These are phyloP conservation scores for Thozetella sp. DNA, from an alignment of 495 filamentous ascomycete genomes.

Conservation along the genomic window DNA sequence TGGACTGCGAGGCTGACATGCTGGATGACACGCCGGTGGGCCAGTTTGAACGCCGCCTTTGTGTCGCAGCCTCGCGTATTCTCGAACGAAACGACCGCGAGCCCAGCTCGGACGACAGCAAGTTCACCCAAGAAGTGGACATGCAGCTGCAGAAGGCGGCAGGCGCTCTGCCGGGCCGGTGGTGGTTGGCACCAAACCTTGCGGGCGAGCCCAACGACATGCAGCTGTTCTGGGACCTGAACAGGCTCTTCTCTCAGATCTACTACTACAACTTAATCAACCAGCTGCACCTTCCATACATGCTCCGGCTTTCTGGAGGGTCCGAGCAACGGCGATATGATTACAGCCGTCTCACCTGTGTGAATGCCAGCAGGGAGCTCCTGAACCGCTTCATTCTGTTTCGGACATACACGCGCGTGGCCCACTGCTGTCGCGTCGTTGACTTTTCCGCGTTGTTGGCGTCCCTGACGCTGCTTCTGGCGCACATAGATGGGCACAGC, in stretches of 20 bases:
- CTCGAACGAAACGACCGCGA: slow-evolving; percentile 25
- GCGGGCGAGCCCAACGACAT: slow-evolving; percentile 6
- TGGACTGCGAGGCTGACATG: slow-evolving; percentile 10
- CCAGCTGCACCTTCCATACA: slow-evolving; percentile 20
- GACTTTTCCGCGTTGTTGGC: slow-evolving; percentile 31
- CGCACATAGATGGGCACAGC: slow-evolving; percentile 25
- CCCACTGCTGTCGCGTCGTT: slow-evolving; percentile 21
- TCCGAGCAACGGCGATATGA: slow-evolving; percentile 8
- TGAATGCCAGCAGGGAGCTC: slow-evolving; percentile 27
- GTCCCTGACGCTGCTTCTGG: slow-evolving; percentile 26
- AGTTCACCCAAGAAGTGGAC: slow-evolving; percentile 15
- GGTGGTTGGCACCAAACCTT: slow-evolving; percentile 27
- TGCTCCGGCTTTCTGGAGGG: slow-evolving; percentile 4
- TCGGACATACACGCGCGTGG: slow-evolving; percentile 18
- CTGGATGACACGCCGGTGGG: slow-evolving; percentile 16
- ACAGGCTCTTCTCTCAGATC: slow-evolving; percentile 16
- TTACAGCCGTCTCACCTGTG: slow-evolving; percentile 22
- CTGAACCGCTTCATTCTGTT: slow-evolving; percentile 23
- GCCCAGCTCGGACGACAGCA: slow-evolving; percentile 7
- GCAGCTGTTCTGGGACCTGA: slow-evolving; percentile 15
- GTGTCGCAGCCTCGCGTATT: slow-evolving; percentile 16
- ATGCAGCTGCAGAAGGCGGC: slow-evolving; percentile 18
- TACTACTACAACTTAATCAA: slow-evolving; percentile 14
- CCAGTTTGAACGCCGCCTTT: slow-evolving; percentile 23
- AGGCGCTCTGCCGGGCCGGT: slow-evolving; percentile 17